A percentile compares a stretch with the other conserved stretches of the same genome.
phyloP scores from a whole-genome alignment of 768 basidiomycete genomes.

The Termitomyces sp. region DNA sequence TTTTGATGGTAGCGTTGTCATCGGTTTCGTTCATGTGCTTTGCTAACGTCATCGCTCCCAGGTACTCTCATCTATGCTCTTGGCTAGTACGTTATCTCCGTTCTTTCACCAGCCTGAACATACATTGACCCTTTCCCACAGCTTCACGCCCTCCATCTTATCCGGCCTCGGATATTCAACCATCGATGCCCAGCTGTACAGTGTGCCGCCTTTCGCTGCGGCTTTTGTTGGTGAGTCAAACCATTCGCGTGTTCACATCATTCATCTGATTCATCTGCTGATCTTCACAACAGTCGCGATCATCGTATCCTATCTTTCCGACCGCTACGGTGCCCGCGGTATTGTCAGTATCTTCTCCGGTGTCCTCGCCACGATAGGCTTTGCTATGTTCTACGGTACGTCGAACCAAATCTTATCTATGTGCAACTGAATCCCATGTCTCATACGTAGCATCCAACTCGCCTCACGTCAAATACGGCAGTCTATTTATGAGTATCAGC shows the following conservation, averaged over 20 bases:
- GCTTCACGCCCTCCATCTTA: conserved; percentile 75
- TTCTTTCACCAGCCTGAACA: background rate
- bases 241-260: background rate
- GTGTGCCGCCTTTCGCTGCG: conserved; percentile 51
- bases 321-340: conserved; percentile 50
- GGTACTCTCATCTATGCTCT: conserved; percentile 44
- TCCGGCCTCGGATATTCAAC: conserved; percentile 54
- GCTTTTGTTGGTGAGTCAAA: conserved; percentile 45
- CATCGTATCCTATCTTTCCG: conserved; percentile 44
- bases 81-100: conserved; percentile 38
- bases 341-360: conserved; percentile 40
- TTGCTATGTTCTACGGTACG: conserved; percentile 54
- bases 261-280: background rate
- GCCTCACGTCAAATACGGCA: conserved; percentile 44
- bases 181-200: conserved; percentile 56
- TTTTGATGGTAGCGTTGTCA: conserved; percentile 39
- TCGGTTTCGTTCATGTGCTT: background rate
- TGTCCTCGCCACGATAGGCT: conserved; percentile 43
- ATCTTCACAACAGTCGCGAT: conserved; percentile 24
- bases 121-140: conserved; percentile 14
- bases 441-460: conserved; percentile 29
- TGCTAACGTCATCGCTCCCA: conserved; percentile 5
- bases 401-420: background rate
- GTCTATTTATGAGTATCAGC: conserved; percentile 51
- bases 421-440: background rate